Base-by-base conservation (phyloP, 805 yeast genomes). In the Clavispora vitiphila region DNA sequence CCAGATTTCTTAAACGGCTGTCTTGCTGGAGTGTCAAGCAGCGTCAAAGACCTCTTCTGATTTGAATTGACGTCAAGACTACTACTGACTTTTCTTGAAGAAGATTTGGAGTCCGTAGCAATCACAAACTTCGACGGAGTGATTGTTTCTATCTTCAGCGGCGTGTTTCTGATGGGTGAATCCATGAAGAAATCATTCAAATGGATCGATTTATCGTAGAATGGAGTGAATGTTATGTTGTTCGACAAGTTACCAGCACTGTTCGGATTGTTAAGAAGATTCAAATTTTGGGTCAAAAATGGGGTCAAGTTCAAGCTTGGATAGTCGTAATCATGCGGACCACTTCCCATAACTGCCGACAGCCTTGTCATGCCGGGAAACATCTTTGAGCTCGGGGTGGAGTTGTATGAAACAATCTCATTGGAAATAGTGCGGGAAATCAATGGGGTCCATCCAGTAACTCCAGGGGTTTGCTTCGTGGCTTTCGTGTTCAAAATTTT, bases 371-470 rank as follows among this genome's bases (percentile, higher is more conserved):
- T n/a, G 34, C 47, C 36, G 23, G 46, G 18, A 45, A 46, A 55
- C 39, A 56, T 51, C 41, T 55, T 61, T 27, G 56, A 54, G 48
- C 62, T 61, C 10, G 74, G 74, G 10, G 74, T 67, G 15, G 69
- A 56, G 40, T 60, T 64, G 45, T 58, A 58, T 14, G 64, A 55
- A 21, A 65, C 43, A 39, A 60, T 63, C 32, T 68, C 73, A 40
- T 58, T 64, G 43, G 47, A 58, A 41, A 64, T 51, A 6, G 72
- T 67, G 32, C 67, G 65, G 2, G 67, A 57, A 5, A 69, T 64
- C 19, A 67, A 48, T 16, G 75, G 75, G 8, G 75, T 69, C 74
- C 74, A 69, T 2, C 72, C 72, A 5, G 70, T 53, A 29, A 56
- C 35, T n/a, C 43, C 43, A 9, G 55, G 39, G 10, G 50, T 38